Evolutionary conservation across 164 flowering plant species (phyloP), one percentile per base, ranked within the genome.

Genomic region (Annona cherimola): DNA sequence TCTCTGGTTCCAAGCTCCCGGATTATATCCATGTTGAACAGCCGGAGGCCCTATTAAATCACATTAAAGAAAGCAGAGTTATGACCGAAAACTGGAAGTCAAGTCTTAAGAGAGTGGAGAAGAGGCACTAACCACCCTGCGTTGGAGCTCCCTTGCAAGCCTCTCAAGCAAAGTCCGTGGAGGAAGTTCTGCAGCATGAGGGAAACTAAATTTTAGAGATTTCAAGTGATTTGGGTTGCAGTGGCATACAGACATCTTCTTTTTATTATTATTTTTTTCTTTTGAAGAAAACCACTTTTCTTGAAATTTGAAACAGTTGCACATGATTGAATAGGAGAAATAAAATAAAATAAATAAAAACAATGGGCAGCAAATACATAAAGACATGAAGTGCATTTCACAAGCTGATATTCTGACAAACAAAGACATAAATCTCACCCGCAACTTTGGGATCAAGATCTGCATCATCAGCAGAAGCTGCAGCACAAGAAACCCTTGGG

Each of bases 401-500:
- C 14, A 7, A 45, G 71, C 4, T 8, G 18, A 50, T 50, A 50
- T 12, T 59, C 18, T n/a, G 45, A 19, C 7, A 68, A 46, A 8
- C 42, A 4, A 73, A 50, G 44, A 2, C 62, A 66, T 62, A 26
- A 55, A 77, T 35, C 88, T 82, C 66, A 96, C 99, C 99, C 73
- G 87, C 98, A 82, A 96, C 79, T 61, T 75, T 44, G 57, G 99
- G 98, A 63, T 93, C 97, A 62, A 96, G 78, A 81, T 93, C 98
- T 60, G 99, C 97, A 68, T 89, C 90, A 79, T 93, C 98, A 42
- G 97, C 98, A 70, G 96, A 90, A 63, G 98, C 96, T 16, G 97
- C 92, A 76, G 98, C 98, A 86, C 89, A 88, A 66, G 99, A 96
- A 42, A 96, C 98, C 79, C 99, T 83, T 6, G 99, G 99, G 75